Conservation (phyloP, 2,329 filamentous ascomycete species). For the Beauveria caledonica region DNA sequence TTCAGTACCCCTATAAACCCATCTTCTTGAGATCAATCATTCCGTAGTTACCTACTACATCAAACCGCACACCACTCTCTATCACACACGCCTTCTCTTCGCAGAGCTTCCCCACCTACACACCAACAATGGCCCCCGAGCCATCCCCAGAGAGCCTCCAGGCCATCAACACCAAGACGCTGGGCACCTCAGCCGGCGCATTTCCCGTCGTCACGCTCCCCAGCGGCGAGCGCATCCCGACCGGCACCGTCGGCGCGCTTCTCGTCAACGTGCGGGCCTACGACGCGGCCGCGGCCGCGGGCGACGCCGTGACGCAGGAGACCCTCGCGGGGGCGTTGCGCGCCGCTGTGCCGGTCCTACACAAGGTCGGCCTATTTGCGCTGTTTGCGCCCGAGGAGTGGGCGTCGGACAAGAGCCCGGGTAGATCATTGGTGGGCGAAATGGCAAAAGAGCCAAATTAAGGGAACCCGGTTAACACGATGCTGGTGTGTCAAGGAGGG, state of each 20-base stretch:
- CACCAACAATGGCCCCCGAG: background rate
- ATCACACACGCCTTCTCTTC: no score
- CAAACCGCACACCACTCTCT: no score
- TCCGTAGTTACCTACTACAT: no score
- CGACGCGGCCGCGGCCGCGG: background rate
- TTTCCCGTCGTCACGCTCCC: constrained; percentile 14
- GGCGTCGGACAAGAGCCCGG: constrained; percentile 2
- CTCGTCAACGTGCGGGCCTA: constrained; percentile 13
- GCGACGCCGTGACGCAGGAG: background rate
- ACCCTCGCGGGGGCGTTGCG: constrained; percentile 7
- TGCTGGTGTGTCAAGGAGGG: no score
- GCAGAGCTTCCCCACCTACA: background rate
- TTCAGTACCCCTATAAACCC: background rate
- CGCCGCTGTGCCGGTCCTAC: constrained; percentile 12
- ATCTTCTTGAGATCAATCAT: no score
- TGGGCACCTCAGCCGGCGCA: constrained; percentile 7
- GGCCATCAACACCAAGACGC: constrained; percentile 13
- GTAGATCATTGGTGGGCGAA: constrained; percentile 12
- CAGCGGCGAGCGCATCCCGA: constrained; percentile 12
- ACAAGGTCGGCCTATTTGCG: constrained; percentile 14
- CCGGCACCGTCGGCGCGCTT: constrained; percentile 13
- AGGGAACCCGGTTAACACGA: background rate
- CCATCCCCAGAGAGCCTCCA: background rate
- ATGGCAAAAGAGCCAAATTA: constrained; percentile 2
- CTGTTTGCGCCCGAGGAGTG: constrained; percentile 13